Evolutionary conservation across 2,329 filamentous ascomycete genomes (phyloP).

Genomic region (Fusarium torreyae): DNA sequence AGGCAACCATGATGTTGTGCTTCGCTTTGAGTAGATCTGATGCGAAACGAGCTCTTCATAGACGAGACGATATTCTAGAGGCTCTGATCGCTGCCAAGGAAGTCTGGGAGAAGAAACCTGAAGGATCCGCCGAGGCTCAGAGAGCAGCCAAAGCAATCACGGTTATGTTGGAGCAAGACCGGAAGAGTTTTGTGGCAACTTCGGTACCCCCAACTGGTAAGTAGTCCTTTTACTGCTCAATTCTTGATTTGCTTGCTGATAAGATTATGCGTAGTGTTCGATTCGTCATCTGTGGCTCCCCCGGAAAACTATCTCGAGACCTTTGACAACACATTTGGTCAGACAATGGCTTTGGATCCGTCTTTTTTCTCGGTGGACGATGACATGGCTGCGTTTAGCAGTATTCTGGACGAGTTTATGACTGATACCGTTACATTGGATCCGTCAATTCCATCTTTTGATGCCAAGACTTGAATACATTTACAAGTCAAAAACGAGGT

Average conservation of each 20-base stretch:
- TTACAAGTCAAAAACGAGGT: too few relatives aligned
- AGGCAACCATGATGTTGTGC: constrained; percentile 41
- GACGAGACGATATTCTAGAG: constrained; percentile 15
- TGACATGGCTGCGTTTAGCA: constrained; percentile 19
- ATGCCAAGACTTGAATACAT: not conserved
- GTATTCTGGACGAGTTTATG: constrained; percentile 18
- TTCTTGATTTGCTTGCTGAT: constrained; percentile 2
- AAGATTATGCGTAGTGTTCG: not conserved
- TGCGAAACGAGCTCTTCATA: not conserved
- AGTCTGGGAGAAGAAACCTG: constrained; percentile 13
- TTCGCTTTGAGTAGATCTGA: constrained; percentile 25
- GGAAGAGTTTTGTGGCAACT: not conserved
- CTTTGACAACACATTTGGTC: constrained; percentile 27
- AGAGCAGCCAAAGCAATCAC: constrained; percentile 18
- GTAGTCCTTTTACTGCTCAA: not conserved
- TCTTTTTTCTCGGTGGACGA: constrained; percentile 19
- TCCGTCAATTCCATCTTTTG: constrained; percentile 3
- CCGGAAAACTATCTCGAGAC: not conserved
- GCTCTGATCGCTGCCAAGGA: constrained; percentile 7
- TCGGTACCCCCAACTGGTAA: not conserved
- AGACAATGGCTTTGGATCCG: constrained; percentile 32
- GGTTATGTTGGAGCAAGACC: constrained; percentile 4
- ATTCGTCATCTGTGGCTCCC: not conserved
- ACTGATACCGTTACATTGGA: constrained; percentile 4
- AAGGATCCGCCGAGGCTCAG: constrained; percentile 16